Evolutionary conservation across 345 rosid genomes (phyloP).

Genomic region (Dimocarpus longan): DNA sequence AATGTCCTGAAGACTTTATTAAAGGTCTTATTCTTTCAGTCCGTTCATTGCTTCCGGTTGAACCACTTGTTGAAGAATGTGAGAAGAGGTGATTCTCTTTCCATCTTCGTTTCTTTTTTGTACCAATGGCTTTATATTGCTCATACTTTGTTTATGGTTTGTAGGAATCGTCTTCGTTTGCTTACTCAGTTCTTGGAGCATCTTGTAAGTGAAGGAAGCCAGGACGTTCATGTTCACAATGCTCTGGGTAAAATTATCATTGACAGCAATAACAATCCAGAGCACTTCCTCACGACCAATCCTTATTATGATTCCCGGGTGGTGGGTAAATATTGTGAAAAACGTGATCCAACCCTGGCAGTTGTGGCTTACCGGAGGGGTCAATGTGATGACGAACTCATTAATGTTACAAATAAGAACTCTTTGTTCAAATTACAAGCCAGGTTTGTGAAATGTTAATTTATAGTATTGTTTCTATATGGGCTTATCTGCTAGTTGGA

Average conservation of each 20-base stretch:
- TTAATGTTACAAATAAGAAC: conserved; percentile 94
- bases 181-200: conserved; percentile 99
- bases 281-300: conserved; percentile 96
- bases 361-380: conserved; percentile 98
- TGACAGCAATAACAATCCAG: conserved; percentile 98
- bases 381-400: conserved; percentile 95
- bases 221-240: conserved; percentile 98
- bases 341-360: conserved; percentile 98
- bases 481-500: conserved; percentile 18
- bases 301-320: conserved; percentile 98
- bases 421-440: conserved; percentile 97
- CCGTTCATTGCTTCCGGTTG: conserved; percentile 82
- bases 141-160: conserved; percentile 33
- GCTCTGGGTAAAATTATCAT: conserved; percentile 99
- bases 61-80: conserved; percentile 83
- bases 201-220: conserved; percentile 99
- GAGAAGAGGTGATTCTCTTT: conserved; percentile 66
- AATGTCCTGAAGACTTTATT: conserved; percentile 97
- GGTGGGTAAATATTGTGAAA: conserved; percentile 99
- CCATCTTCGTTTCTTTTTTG: conserved; percentile 18
- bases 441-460: conserved; percentile 54
- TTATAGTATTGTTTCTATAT: neutral
- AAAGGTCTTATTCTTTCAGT: conserved; percentile 97
- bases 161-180: conserved; percentile 97
- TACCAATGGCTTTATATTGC: conserved; percentile 12